These are phyloP conservation scores for Tubosaeta sp. DNA, from an alignment of 768 basidiomycete species.

Conservation along the genomic window DNA sequence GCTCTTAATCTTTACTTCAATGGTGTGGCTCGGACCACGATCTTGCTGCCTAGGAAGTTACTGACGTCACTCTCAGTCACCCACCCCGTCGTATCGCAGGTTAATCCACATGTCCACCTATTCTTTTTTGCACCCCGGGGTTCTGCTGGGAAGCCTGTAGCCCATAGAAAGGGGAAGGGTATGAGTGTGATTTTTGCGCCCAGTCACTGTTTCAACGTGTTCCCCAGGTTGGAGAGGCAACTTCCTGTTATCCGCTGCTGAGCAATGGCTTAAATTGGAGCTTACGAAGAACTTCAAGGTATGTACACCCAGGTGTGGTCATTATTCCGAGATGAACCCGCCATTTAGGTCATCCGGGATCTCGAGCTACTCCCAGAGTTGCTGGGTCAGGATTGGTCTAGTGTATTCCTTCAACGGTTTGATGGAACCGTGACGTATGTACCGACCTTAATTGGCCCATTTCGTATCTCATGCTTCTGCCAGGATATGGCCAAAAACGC, in stretches of 20 bases:
- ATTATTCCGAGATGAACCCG: neutral
- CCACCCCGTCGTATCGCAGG: constrained; percentile 91
- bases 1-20: constrained; percentile 87
- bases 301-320: neutral
- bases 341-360: constrained; percentile 79
- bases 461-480: constrained; percentile 22
- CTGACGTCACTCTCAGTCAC: constrained; percentile 51
- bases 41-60: neutral
- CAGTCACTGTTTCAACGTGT: neutral
- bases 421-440: constrained; percentile 84
- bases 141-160: constrained; percentile 88
- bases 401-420: constrained; percentile 92
- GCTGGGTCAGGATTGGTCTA: constrained; percentile 93
- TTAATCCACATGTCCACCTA: constrained; percentile 86
- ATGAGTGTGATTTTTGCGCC: neutral
- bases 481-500: constrained; percentile 84
- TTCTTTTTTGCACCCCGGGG: constrained; percentile 94
- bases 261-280: constrained; percentile 94
- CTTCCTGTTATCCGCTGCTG: constrained; percentile 84
- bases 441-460: constrained; percentile 4
- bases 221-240: constrained; percentile 87
- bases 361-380: constrained; percentile 92
- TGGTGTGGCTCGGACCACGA: constrained; percentile 36
- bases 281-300: constrained; percentile 95
- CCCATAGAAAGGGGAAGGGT: constrained; percentile 92